Percentiles rank a stretch among this genome's conserved stretches.
These are phyloP conservation scores for Ceratobasidium sp. DNA, from an alignment of 1,284 basidiomycete species.

Conservation along the genomic window DNA sequence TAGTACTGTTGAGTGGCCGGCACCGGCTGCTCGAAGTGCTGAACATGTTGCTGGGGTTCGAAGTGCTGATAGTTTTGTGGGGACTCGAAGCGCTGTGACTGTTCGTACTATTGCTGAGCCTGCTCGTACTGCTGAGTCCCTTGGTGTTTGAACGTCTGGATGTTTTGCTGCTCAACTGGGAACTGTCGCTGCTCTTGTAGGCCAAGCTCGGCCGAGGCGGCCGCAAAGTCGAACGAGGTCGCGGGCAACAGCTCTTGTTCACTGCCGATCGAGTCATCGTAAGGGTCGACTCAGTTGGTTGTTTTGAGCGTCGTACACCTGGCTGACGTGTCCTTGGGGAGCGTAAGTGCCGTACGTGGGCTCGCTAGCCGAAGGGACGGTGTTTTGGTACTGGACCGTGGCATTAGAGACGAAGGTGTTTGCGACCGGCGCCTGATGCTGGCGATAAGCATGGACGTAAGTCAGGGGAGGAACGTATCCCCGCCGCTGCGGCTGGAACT, in stretches of 20 bases:
- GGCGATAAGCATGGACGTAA: neutral
- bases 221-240: neutral
- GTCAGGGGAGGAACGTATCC: neutral
- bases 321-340: neutral
- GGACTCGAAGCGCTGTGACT: conserved; percentile 3
- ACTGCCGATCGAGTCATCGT: neutral
- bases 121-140: neutral
- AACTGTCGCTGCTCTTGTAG: neutral
- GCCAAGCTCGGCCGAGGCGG: neutral
- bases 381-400: neutral
- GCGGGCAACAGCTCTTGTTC: conserved; percentile 1
- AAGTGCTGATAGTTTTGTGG: conserved; percentile 3
- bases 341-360: conserved; percentile 24
- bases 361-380: neutral
- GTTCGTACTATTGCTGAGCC: no score
- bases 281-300: neutral
- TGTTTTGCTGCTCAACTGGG: neutral
- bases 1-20: no score
- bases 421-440: neutral
- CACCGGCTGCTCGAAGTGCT: no score
- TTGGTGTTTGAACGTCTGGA: neutral
- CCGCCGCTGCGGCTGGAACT: neutral
- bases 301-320: neutral
- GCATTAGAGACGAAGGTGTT: neutral
- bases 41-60: no score